phyloP scores from a whole-genome alignment of 805 yeast species.

The Ogataea trehaloabstinens region DNA sequence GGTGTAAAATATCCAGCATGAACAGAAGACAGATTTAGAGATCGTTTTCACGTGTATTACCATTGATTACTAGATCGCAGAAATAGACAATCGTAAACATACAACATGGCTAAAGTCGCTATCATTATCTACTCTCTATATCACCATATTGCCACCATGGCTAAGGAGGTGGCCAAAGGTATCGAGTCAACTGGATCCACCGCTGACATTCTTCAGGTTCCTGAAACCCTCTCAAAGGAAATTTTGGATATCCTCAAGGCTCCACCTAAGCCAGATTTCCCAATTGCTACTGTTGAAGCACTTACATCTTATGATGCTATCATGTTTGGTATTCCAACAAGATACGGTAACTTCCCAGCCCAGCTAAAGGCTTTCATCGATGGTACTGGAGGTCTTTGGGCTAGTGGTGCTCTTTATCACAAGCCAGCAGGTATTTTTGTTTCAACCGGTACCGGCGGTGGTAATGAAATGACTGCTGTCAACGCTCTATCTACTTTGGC shows the following conservation, averaged over 20 bases:
- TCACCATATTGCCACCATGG: slow-evolving; percentile 72
- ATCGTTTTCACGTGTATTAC: no score
- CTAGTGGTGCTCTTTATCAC: slow-evolving; percentile 65
- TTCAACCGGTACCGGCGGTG: slow-evolving; percentile 81
- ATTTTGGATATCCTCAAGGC: slow-evolving; percentile 58
- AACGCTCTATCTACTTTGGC: slow-evolving; percentile 63
- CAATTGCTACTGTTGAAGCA: slow-evolving; percentile 61
- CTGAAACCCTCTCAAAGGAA: slow-evolving; percentile 69
- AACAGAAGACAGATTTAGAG: no score
- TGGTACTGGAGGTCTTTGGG: slow-evolving; percentile 80
- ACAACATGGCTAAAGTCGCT: slow-evolving; percentile 24
- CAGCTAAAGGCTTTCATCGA: slow-evolving; percentile 80
- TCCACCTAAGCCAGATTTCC: slow-evolving; percentile 61
- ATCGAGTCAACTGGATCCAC: slow-evolving; percentile 63
- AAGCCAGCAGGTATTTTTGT: slow-evolving; percentile 75
- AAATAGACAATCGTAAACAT: no score
- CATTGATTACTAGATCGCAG: no score
- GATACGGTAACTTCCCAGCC: slow-evolving; percentile 80
- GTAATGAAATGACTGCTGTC: slow-evolving; percentile 72
- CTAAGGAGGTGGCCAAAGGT: slow-evolving; percentile 68
- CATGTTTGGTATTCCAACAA: slow-evolving; percentile 83
- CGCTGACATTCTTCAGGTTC: slow-evolving; percentile 71
- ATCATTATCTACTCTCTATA: slow-evolving; percentile 69
- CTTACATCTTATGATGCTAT: slow-evolving; percentile 72
- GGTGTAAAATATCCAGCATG: no score